Conservation (phyloP, 2,329 filamentous ascomycete species). For the Monosporascus ibericus region DNA sequence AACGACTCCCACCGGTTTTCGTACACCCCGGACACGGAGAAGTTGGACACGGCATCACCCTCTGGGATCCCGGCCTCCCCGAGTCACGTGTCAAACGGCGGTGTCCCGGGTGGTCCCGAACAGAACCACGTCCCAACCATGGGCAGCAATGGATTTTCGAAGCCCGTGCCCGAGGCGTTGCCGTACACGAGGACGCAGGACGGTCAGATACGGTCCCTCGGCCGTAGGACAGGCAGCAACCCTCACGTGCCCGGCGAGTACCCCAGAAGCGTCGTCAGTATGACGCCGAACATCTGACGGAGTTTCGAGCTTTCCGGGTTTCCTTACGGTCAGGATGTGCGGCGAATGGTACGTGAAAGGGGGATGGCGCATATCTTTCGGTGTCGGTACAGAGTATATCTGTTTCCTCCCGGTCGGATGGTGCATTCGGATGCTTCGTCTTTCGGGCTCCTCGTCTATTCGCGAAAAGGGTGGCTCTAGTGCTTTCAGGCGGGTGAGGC, state of each 20-base stretch:
- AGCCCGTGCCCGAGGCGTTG: slow-evolving; percentile 4
- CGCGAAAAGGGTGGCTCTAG: no score
- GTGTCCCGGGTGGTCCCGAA: slow-evolving; percentile 1
- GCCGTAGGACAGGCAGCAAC: slow-evolving; percentile 17
- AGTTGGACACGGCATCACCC: slow-evolving; percentile 10
- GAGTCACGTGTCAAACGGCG: slow-evolving; percentile 8
- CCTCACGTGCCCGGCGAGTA: slow-evolving; percentile 26
- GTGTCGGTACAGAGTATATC: no score
- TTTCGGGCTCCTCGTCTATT: no score
- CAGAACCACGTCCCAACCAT: slow-evolving; percentile 6
- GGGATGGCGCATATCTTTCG: no score
- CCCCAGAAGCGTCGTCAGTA: slow-evolving; percentile 13
- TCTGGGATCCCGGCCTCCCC: slow-evolving; percentile 14
- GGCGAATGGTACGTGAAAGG: no score
- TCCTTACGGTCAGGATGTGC: no score
- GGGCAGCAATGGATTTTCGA: slow-evolving; percentile 12
- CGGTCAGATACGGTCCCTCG: slow-evolving; percentile 10
- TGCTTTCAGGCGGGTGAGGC: no score
- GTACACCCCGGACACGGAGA: slow-evolving; percentile 13
- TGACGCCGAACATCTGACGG: slow-evolving; percentile 8
- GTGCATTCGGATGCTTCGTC: no score
- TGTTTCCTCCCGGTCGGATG: no score
- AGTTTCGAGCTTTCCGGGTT: neutral
- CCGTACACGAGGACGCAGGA: slow-evolving; percentile 10
- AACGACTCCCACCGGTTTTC: slow-evolving; percentile 9